Base-by-base conservation (phyloP, 2,329 filamentous ascomycete species). In the Emergomyces orientalis region DNA sequence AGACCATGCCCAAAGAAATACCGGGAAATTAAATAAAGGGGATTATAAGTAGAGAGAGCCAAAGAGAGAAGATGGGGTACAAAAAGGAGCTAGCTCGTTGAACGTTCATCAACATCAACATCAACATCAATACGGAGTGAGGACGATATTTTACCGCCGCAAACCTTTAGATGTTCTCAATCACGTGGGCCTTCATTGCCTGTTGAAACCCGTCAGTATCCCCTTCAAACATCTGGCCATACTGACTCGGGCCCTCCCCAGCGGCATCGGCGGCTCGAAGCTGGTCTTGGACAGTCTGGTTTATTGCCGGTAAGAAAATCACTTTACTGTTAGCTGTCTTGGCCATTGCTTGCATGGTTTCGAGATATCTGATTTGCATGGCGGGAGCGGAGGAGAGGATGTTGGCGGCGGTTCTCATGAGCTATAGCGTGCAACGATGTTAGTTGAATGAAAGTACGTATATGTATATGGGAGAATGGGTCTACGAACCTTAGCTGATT, bases 271-370 rank as follows among this genome's bases (percentile, higher is more conserved):
- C 80, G 47, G 78, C 71, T 2, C 78, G 76, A 61, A 86, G 72
- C 64, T 82, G 77, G 62, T 77, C 74, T 67, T 80, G 80, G 71
- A 78, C 70, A 19, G 83, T 86, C 77, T 89, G 84, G 75, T 83
- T 84, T 49, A 80, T 76, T 9, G 81, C 85, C 1, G 88, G 89
- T 68, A 94, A 73, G 82, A 94, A 93, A 70, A 93, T 92, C 71
- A 94, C 88, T 79, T 95, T 95, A 77, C 82, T 84, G 77, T 91
- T 95, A 57, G 91, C 90, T 0, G 86, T 85, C 84, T 97, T 97
- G 70, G 94, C 94, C 93, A 99, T 99, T 51, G 90, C 85, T 76
- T 97, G 94, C 93, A 97, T 97, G 3, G 94, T 92, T 79, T 99
- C 94, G 68, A 99, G 88, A 77, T 97, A 97, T 68, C 92, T 83